Evolutionary conservation across 2,329 filamentous ascomycete genomes (phyloP), one percentile per base, ranked within the genome.

Genomic region (Aspergillus pseudoterreus): DNA sequence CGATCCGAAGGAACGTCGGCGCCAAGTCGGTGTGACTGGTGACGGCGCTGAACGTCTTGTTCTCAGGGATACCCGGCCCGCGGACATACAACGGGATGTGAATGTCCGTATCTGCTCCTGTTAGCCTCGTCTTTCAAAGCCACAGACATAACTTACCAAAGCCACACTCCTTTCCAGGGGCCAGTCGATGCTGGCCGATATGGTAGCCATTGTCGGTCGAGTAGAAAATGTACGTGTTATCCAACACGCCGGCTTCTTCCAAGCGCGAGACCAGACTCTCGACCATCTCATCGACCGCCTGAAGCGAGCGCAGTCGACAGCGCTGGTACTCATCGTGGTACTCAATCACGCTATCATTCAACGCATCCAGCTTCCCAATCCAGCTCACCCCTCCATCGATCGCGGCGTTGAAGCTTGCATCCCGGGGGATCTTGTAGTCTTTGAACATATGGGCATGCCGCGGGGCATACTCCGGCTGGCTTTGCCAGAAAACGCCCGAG

Each of bases 21-120:
- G 81, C 82, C 1, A 87, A 68, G 56, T 87, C 83, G 0, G 82
- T 84, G 53, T 87, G 84, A 1, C 80, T 79, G 0, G 81, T 85
- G 2, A 82, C 77, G 12, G 75, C 63, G 14, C 78, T 65, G 1
- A 71, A 63, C 0, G 67, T 71, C 6, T 71, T 57, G 10, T 75
- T 75, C 11, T 63, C 55, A 0, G 75, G 67, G 1, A 85, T 69
- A 1, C 80, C 78, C 1, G 83, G 82, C 0, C 83, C 83, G 15
- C 82, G 73, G 3, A 85, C 72, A 22, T 82, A 71, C 6, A 85
- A 71, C 0, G 82, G 82, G 0, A 84, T 75, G 15, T 82, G 77
- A 56, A 83, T 78, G 53, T 84, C 81, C 10, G 62, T 64, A 58
- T 64, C 62, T 63, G 30, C 22, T 12, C n/a, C 47, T 32, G 50